Evolutionary conservation across 306 rosid species (phyloP), one percentile per base, ranked within the genome.

Genomic region (Gynostemma pentaphyllum): DNA sequence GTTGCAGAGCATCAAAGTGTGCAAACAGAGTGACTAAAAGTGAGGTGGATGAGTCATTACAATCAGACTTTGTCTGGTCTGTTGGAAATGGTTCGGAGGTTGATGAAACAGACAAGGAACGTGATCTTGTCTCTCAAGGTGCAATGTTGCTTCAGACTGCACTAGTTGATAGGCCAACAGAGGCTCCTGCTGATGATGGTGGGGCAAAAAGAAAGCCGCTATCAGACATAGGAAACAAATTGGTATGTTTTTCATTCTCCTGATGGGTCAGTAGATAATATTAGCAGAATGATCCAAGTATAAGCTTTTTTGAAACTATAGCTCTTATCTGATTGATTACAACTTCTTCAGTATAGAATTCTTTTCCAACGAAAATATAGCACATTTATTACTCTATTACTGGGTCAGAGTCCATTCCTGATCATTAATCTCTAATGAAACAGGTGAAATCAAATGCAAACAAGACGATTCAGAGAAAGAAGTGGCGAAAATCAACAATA

Each of bases 101-200:
- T 12, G 80, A 79, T 23, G 83, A 81, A 60, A 37, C 77, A 12
- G 80, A 81, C 19, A 79, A 70, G 70, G 55, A 84, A 27, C 73
- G 16, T 30, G 67, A 45, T 41, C 95, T 89, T 68, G 87, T 71
- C 63, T 76, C 89, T 71, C 85, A 87, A 29, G 97, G 97, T 29
- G 95, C 96, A 55, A 80, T 64, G 78, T 72, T 90, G 41, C 94
- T 90, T 64, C 90, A 83, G 56, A 85, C 68, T 66, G 95, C 96
- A 23, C 65, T 90, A 37, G 82, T 44, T 34, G 91, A 78, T 62
- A 81, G 73, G 66, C 75, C 80, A 19, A 24, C 52, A 23, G 63
- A 55, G 0, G 86, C 61, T 71, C 71, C 78, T 19, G 68, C 69
- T 64, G 80, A 55, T 40, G 86, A 72, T 53, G 84, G 47, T 45